Evolutionary conservation across 2,329 filamentous ascomycete genomes (phyloP).

Genomic region (Sporothrix phasma): DNA sequence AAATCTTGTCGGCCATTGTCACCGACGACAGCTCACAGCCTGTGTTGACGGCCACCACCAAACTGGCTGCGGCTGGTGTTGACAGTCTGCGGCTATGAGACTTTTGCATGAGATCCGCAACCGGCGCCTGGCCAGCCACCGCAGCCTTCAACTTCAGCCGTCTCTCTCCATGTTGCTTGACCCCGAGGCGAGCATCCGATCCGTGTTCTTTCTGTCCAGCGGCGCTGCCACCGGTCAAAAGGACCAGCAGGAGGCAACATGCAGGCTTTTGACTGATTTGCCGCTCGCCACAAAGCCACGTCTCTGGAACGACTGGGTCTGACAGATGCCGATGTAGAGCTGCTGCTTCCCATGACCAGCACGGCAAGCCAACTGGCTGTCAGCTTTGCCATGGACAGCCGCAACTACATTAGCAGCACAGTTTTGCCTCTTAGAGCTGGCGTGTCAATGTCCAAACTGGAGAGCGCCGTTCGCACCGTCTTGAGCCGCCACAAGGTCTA

Average conservation of each 20-base stretch:
- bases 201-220: conserved; percentile 17
- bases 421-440: conserved; percentile 22
- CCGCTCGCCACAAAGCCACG: neutral
- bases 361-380: conserved; percentile 29
- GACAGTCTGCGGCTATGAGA: conserved; percentile 29
- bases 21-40: neutral
- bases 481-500: conserved; percentile 25
- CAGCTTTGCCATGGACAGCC: conserved; percentile 24
- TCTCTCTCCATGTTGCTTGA: conserved; percentile 24
- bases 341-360: conserved; percentile 26
- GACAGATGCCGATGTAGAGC: conserved; percentile 19
- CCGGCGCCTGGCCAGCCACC: conserved; percentile 11
- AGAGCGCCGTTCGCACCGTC: conserved; percentile 22
- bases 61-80: conserved; percentile 21
- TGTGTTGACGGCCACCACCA: conserved; percentile 6
- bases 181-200: conserved; percentile 22
- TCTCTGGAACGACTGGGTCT: neutral
- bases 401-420: conserved; percentile 27
- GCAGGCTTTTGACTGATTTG: neutral
- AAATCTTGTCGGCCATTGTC: neutral
- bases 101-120: conserved; percentile 26
- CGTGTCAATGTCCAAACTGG: conserved; percentile 21
- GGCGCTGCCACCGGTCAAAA: neutral
- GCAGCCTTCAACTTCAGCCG: conserved; percentile 11
- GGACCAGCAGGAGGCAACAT: neutral